Conservation (phyloP, 345 rosid genomes). For the Dovyalis caffra region DNA sequence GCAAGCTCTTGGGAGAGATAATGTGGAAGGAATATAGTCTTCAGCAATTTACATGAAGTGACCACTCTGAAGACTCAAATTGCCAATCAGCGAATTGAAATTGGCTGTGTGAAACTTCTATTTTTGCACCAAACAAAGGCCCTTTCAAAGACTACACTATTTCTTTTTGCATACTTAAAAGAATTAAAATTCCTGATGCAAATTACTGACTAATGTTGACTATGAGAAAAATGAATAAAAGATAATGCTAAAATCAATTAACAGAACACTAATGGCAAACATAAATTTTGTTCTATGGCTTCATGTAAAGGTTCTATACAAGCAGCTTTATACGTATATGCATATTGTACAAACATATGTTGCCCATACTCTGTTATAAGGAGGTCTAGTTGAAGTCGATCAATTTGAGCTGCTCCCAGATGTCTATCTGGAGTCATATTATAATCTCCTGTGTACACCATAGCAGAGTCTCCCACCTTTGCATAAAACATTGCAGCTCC, state of each 20-base stretch:
- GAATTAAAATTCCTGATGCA: background rate
- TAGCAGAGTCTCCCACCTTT: constrained; percentile 80
- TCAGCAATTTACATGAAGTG: background rate
- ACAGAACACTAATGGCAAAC: background rate
- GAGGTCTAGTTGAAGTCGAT: constrained; percentile 76
- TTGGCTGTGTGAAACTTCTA: background rate
- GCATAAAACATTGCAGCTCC: constrained; percentile 99
- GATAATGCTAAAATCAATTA: background rate
- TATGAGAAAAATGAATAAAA: no score
- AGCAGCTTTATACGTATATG: background rate
- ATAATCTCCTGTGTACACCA: constrained; percentile 96
- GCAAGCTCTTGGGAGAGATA: no score
- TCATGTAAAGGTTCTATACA: background rate
- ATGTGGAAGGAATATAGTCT: no score
- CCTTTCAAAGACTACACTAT: no score
- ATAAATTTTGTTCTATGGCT: no score
- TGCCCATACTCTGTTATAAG: constrained; percentile 82
- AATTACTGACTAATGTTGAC: background rate
- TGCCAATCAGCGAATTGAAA: background rate
- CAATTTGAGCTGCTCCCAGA: constrained; percentile 97
- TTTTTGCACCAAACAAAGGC: no score
- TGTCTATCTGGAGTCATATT: constrained; percentile 99
- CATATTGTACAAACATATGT: background rate
- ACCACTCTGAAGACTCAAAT: background rate
- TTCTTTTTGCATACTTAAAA: background rate